phyloP scores from a whole-genome alignment of 2,329 filamentous ascomycete genomes.

The Neurospora sp. region DNA sequence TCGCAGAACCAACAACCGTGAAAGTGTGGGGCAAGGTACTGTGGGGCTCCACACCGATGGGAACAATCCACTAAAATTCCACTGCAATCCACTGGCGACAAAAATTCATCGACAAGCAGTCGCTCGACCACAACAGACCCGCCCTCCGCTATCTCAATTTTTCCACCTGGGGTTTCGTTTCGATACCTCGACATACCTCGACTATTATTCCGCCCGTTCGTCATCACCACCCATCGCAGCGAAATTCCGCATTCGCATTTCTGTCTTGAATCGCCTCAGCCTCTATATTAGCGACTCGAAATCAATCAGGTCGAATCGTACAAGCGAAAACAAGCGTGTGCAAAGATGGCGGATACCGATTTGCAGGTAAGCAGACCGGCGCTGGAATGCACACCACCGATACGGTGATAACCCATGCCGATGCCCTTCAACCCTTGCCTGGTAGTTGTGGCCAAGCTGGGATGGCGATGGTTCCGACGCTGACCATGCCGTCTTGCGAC shows the following conservation, averaged over 20 bases:
- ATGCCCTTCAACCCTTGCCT: background rate
- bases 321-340: background rate
- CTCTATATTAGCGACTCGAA: background rate
- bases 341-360: constrained; percentile 15
- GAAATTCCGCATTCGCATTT: background rate
- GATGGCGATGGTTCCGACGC: background rate
- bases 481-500: constrained; percentile 6
- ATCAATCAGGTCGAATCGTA: background rate
- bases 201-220: background rate
- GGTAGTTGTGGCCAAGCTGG: background rate
- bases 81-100: constrained; percentile 12
- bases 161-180: constrained; percentile 4
- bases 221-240: background rate
- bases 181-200: constrained; percentile 5
- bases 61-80: constrained; percentile 17
- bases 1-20: background rate
- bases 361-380: constrained; percentile 14
- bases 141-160: constrained; percentile 11
- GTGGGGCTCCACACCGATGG: constrained; percentile 12
- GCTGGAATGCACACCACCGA: background rate
- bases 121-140: constrained; percentile 8
- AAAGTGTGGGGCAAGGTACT: constrained; percentile 7
- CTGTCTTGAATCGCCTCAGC: background rate
- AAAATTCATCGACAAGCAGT: constrained; percentile 16
- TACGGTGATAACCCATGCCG: background rate